phyloP scores from a whole-genome alignment of 768 basidiomycete genomes.

The Russula griseocarnosa region DNA sequence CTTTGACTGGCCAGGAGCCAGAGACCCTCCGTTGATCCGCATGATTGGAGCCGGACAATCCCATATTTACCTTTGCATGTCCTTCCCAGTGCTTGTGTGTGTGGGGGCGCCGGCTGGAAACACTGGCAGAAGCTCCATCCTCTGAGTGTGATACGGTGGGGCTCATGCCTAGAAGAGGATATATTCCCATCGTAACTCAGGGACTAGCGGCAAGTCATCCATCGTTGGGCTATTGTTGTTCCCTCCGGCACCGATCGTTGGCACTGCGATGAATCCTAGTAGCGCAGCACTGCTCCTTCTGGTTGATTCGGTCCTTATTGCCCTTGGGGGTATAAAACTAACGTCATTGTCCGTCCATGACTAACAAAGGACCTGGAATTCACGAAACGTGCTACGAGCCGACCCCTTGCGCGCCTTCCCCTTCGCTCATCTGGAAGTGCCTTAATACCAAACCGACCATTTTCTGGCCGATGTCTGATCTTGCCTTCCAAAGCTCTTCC shows the following conservation, averaged over 20 bases:
- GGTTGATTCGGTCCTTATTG: constrained; percentile 1
- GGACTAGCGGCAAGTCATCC: constrained; percentile 3
- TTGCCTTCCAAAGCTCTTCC: neutral
- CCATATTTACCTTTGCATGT: neutral
- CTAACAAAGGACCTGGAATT: constrained; percentile 1
- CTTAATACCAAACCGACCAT: neutral
- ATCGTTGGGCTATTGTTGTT: constrained; percentile 1
- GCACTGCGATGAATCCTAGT: constrained; percentile 3
- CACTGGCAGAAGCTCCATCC: neutral
- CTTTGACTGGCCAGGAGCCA: neutral
- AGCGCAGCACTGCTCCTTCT: constrained; percentile 13
- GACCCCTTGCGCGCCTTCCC: neutral
- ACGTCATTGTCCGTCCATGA: neutral
- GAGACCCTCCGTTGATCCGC: neutral
- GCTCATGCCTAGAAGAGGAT: neutral
- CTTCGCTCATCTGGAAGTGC: neutral
- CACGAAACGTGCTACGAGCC: neutral
- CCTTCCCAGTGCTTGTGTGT: neutral
- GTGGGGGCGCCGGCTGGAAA: too few species aligned
- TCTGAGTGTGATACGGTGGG: neutral
- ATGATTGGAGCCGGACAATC: neutral
- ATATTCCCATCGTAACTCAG: neutral
- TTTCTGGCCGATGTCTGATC: constrained; percentile 12
- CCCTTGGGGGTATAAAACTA: neutral
- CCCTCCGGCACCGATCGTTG: neutral